A percentile compares a stretch with the other conserved stretches of the same genome.
phyloP scores from a whole-genome alignment of 768 basidiomycete genomes.

The Cystofilobasidium ferigula region DNA sequence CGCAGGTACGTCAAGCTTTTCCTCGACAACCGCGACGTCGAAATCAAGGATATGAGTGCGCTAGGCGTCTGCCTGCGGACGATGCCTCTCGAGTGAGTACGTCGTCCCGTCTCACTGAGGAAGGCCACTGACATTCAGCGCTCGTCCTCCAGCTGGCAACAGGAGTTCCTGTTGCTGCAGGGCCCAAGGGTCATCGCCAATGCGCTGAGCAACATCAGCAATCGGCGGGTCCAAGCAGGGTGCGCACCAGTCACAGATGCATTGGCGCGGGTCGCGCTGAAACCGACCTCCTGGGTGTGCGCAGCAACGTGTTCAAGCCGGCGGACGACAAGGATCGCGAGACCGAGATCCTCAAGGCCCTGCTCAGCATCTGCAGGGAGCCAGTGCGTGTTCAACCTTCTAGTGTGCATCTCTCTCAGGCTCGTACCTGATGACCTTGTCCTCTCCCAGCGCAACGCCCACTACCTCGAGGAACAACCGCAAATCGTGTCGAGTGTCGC shows the following conservation, averaged over 20 bases:
- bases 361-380: slow-evolving; percentile 69
- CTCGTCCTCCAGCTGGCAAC: slow-evolving; percentile 63
- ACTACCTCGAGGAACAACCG: slow-evolving; percentile 54
- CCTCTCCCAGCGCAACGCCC: slow-evolving; percentile 2
- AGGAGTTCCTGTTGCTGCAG: slow-evolving; percentile 58
- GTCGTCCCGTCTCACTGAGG: slow-evolving; percentile 33
- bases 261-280: slow-evolving; percentile 42
- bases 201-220: slow-evolving; percentile 61
- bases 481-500: slow-evolving; percentile 67
- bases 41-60: slow-evolving; percentile 63
- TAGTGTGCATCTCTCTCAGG: not conserved
- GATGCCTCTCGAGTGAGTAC: slow-evolving; percentile 66
- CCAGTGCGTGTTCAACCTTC: slow-evolving; percentile 27
- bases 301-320: slow-evolving; percentile 30
- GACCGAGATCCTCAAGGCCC: slow-evolving; percentile 76
- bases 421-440: not conserved
- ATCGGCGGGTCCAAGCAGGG: slow-evolving; percentile 46
- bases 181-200: slow-evolving; percentile 79
- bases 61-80: slow-evolving; percentile 64
- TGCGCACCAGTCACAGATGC: no score
- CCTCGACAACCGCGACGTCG: slow-evolving; percentile 73
- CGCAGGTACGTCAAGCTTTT: slow-evolving; percentile 67
- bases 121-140: no score
- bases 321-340: slow-evolving; percentile 62
- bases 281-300: slow-evolving; percentile 25